Evolutionary conservation across 2,329 filamentous ascomycete species (phyloP).

Genomic region (Penicillium psychrosexuale): DNA sequence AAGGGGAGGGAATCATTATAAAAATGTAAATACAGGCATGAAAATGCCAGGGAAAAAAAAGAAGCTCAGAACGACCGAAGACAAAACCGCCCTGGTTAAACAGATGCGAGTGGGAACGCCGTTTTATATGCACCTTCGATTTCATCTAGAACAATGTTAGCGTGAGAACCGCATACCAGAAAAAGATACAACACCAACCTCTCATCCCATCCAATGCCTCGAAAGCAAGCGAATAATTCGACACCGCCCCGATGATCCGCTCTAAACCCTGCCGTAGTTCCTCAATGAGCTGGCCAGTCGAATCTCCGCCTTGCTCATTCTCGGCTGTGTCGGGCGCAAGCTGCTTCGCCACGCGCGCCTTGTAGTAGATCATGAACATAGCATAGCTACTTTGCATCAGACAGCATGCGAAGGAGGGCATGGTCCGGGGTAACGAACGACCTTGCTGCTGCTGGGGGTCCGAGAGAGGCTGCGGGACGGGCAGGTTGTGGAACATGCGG

Average conservation of each 20-base stretch:
- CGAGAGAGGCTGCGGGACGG: constrained; percentile 34
- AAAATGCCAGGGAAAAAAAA: constrained; percentile 4
- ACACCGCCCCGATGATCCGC: constrained; percentile 35
- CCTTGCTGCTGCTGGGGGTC: constrained; percentile 16
- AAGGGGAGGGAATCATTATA: neutral
- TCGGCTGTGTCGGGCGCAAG: constrained; percentile 23
- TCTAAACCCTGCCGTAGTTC: constrained; percentile 40
- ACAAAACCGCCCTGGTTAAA: constrained; percentile 18
- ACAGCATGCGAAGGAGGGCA: constrained; percentile 49
- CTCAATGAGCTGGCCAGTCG: constrained; percentile 34
- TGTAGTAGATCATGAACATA: constrained; percentile 47
- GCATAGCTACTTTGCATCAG: constrained; percentile 49
- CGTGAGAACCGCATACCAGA: neutral
- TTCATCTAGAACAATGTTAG: constrained; percentile 33
- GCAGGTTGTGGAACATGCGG: constrained; percentile 41
- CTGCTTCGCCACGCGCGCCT: constrained; percentile 39
- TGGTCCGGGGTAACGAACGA: constrained; percentile 37
- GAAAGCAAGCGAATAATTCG: constrained; percentile 43
- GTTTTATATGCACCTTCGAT: constrained; percentile 44
- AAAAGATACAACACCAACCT: constrained; percentile 28
- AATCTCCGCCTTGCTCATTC: constrained; percentile 20
- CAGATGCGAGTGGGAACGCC: constrained; percentile 31
- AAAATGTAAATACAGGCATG: neutral
- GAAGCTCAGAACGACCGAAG: constrained; percentile 1
- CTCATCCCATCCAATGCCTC: constrained; percentile 46